Base-by-base conservation (phyloP, 352 stramenopile genomes). In the Phytophthora macrochlamydospora region DNA sequence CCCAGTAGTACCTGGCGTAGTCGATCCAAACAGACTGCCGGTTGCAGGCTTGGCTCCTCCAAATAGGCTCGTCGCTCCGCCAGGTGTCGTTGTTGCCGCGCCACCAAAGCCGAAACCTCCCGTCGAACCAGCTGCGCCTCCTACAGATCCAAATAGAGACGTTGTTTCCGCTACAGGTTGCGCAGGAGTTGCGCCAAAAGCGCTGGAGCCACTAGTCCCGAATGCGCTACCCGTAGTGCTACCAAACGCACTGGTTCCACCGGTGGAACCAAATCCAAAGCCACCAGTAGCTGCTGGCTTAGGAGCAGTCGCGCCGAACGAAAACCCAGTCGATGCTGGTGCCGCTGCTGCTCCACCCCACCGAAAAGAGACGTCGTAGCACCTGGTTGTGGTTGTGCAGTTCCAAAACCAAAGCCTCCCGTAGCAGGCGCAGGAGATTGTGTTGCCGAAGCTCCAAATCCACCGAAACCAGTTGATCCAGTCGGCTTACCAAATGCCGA, bases 401-500 rank as follows among this genome's bases (percentile, higher is more conserved):
- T 45, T 44, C 75, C 77, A 59, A 86, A 85, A 3, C 69, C 70
- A 48, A 85, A 85, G 7, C 71, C 65, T 31, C 73, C 73, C 4
- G 75, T 70, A 40, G 75, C 60, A 38, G 69, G 67, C 7, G 80
- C 67, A 8, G 76, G 54, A 40, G 76, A 43, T 51, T 72, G 59
- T 2, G 74, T 51, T 18, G 66, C 32, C 12, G 66, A 58, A n/a
- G 63, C 59, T 2, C 77, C 77, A 55, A 86, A 86, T 1, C 75
- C 63, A 29, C 77, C 77, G 18, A 83, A 81, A 0, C 65, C 72
- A 1, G 59, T 51, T 13, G 76, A 74, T 37, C 62, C 63, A 38
- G 72, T 71, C 38, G 74, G 73, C 18, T 85, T 86, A 2, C 75
- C 81, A 45, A 87, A 87, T 24, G 73, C 76, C 2, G 73, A 75